Percentiles rank a stretch among this genome's conserved stretches.
These are phyloP conservation scores for Aureobasidium vineae DNA, from an alignment of 2,329 filamentous ascomycete genomes.

Conservation along the genomic window DNA sequence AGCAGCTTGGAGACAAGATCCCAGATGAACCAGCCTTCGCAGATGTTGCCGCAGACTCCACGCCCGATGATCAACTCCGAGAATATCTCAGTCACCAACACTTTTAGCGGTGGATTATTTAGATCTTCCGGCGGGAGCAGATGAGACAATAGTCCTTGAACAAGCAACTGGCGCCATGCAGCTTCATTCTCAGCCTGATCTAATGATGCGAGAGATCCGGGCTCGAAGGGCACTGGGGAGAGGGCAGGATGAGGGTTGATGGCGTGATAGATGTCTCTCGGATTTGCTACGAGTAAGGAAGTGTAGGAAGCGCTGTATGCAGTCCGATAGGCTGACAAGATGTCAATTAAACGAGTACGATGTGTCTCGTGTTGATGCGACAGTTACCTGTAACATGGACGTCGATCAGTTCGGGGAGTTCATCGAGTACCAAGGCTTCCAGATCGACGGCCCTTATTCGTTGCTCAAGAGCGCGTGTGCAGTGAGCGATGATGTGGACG, in stretches of 20 bases:
- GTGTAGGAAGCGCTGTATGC: slow-evolving; percentile 59
- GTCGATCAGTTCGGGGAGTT: slow-evolving; percentile 78
- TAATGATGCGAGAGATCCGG: slow-evolving; percentile 43
- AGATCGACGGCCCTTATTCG: slow-evolving; percentile 78
- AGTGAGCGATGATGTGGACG: slow-evolving; percentile 87
- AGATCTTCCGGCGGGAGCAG: slow-evolving; percentile 90
- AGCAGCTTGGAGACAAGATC: slow-evolving; percentile 74
- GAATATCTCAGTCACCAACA: slow-evolving; percentile 81
- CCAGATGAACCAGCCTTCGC: slow-evolving; percentile 86
- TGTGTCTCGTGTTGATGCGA: background rate
- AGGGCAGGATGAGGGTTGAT: slow-evolving; percentile 78
- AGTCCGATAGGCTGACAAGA: slow-evolving; percentile 65
- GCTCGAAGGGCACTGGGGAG: slow-evolving; percentile 67
- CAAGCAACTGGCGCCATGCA: slow-evolving; percentile 82
- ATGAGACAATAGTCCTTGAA: slow-evolving; percentile 75
- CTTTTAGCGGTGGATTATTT: slow-evolving; percentile 78
- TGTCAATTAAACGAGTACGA: background rate
- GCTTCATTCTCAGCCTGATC: slow-evolving; percentile 72
- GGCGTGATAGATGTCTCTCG: slow-evolving; percentile 75
- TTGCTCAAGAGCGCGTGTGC: slow-evolving; percentile 83
- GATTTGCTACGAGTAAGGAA: slow-evolving; percentile 60
- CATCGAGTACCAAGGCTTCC: slow-evolving; percentile 78
- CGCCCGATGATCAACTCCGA: slow-evolving; percentile 88
- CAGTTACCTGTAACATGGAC: slow-evolving; percentile 71
- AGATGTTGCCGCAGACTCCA: slow-evolving; percentile 72